Evolutionary conservation across 495 filamentous ascomycete genomes (phyloP), one percentile per base, ranked within the genome.

Genomic region (Clavariopsis aquatica): DNA sequence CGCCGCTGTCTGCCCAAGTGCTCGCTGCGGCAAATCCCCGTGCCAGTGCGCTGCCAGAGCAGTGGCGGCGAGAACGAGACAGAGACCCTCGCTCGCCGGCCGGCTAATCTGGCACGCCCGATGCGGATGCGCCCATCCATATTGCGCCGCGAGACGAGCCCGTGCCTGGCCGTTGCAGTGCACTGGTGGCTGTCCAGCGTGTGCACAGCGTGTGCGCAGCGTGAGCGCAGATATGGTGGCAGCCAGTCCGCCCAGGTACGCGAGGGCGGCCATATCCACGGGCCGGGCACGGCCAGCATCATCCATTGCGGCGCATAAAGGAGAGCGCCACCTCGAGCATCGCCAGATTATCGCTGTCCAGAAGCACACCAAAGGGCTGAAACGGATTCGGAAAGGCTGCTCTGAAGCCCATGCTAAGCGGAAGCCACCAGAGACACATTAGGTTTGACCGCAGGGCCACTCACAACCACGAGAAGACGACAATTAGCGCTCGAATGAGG

Each of bases 341-440:
- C 38, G 38, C 2, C 47, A 19, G 7, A 7, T 58, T 52, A 45
- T 49, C 52, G 57, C 57, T 29, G 51, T 53, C 52, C 49, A 58
- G 43, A n/a, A 49, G 46, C 19, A 38, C 17, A 31, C 64, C 47
- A 20, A 63, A 54, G 49, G 64, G 64, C 68, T 67, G 68, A 66
- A 70, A 70, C 68, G 59, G 36, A 64, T 64, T 22, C 52, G 55
- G 62, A 67, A 62, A 61, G 51, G 47, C 27, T 57, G 41, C 24
- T 49, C 26, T 27, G 26, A 41, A 43, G 57, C 52, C 60, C 60
- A 45, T 52, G 60, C 49, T 24, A 26, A 41, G 62, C 62, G 54
- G 38, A 43, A 60, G 60, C 68, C 68, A 70, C 64, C 63, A 63
- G 68, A 55, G 64, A 70, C 68, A 60, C 28, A 38, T 66, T 70